phyloP scores from a whole-genome alignment of 2,329 filamentous ascomycete species.

The Pseudogymnoascus destructans region DNA sequence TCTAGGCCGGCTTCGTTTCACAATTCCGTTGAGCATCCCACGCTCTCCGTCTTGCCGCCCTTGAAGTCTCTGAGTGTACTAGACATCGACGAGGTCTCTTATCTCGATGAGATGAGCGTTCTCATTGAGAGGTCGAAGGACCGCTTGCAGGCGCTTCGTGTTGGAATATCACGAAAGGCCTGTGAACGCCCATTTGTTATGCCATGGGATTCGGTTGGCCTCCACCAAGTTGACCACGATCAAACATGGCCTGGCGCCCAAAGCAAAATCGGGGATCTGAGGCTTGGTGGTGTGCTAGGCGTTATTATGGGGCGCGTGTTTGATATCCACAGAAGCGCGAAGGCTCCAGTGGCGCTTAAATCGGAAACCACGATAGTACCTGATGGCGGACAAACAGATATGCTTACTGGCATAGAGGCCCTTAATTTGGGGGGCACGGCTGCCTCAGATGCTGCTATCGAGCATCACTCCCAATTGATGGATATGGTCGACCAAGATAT shows the following conservation, averaged over 20 bases:
- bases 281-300: conserved; percentile 56
- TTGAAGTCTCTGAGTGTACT: conserved; percentile 64
- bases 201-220: conserved; percentile 47
- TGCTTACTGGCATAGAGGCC: background rate
- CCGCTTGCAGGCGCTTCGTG: conserved; percentile 54
- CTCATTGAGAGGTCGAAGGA: conserved; percentile 58
- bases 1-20: conserved; percentile 34
- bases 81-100: conserved; percentile 71
- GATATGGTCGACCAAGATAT: background rate
- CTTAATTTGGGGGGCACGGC: background rate
- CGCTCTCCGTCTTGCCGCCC: conserved; percentile 63
- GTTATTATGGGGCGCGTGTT: conserved; percentile 54
- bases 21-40: conserved; percentile 60
- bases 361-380: background rate
- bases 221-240: conserved; percentile 50
- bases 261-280: conserved; percentile 45
- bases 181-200: conserved; percentile 39
- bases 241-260: conserved; percentile 40
- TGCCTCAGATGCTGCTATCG: background rate
- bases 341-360: conserved; percentile 6
- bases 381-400: background rate
- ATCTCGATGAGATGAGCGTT: conserved; percentile 70
- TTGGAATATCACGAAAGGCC: conserved; percentile 51
- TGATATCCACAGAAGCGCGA: conserved; percentile 35
- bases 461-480: background rate